Evolutionary conservation across 2,329 filamentous ascomycete genomes (phyloP).

Genomic region (Aspergillus phoenicis): DNA sequence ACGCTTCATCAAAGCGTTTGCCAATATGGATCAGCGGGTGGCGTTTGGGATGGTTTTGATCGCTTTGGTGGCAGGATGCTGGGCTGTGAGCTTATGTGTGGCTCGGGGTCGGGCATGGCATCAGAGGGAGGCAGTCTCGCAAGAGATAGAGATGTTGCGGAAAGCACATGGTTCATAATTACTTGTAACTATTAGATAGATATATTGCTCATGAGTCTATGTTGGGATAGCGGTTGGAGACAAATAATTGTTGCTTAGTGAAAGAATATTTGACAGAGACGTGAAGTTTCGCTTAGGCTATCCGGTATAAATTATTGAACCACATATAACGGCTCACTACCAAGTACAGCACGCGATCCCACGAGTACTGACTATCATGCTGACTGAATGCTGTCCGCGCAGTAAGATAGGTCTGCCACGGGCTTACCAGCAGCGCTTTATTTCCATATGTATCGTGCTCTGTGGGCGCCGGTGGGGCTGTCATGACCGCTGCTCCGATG

Average conservation of each 20-base stretch:
- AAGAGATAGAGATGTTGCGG: neutral
- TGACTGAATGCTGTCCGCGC: slow-evolving; percentile 43
- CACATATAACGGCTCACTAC: slow-evolving; percentile 46
- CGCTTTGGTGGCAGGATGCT: neutral
- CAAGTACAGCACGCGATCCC: slow-evolving; percentile 46
- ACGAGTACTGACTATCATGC: slow-evolving; percentile 46
- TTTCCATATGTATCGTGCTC: slow-evolving; percentile 21
- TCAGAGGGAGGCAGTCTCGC: neutral
- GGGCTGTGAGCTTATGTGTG: neutral
- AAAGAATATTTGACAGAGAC: no score
- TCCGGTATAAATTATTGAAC: slow-evolving; percentile 37
- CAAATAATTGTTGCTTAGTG: no score
- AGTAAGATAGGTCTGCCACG: slow-evolving; percentile 39
- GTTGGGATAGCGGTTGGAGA: no score
- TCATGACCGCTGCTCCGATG: slow-evolving; percentile 24
- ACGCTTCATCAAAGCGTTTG: slow-evolving; percentile 28
- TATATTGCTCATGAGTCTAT: no score
- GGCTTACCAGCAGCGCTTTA: slow-evolving; percentile 40
- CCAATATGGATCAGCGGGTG: slow-evolving; percentile 7
- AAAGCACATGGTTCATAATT: neutral
- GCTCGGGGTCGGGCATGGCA: neutral
- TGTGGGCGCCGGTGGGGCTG: neutral
- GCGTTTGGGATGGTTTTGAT: slow-evolving; percentile 11
- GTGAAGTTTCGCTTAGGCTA: neutral
- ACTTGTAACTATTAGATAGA: neutral